Conservation (phyloP, 139 green algal species). For the Eudorina sp. region DNA sequence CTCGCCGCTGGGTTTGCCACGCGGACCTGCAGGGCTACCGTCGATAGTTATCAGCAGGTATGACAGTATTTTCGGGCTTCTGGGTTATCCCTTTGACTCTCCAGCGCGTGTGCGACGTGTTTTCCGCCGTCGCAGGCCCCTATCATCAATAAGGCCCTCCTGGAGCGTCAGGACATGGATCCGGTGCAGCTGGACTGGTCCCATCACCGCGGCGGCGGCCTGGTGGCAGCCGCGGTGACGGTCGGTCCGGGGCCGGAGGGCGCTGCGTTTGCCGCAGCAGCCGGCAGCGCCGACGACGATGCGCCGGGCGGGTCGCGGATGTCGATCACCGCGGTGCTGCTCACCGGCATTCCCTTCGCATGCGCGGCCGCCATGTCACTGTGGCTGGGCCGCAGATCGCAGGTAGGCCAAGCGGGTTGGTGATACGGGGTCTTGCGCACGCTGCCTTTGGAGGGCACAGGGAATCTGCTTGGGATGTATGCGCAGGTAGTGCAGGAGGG, state of each 20-base stretch:
- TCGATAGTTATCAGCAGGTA: no score
- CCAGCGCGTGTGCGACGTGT: no score
- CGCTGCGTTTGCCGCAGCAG: background rate
- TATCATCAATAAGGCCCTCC: constrained; percentile 49
- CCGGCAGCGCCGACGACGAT: background rate
- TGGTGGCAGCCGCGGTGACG: background rate
- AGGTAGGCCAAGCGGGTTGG: no score
- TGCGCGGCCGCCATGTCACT: constrained; percentile 46
- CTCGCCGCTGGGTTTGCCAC: no score
- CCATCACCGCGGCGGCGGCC: background rate
- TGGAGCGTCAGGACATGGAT: constrained; percentile 24
- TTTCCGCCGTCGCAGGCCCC: constrained; percentile 36
- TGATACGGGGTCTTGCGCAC: no score
- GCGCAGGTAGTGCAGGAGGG: no score
- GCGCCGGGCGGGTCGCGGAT: background rate
- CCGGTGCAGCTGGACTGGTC: constrained; percentile 33
- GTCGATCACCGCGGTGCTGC: constrained; percentile 49
- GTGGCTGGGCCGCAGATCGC: constrained; percentile 47
- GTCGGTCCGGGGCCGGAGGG: background rate
- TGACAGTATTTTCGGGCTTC: no score
- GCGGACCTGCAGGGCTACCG: no score
- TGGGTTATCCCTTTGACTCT: no score
- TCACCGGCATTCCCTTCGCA: constrained; percentile 59
- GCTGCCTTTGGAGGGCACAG: no score
- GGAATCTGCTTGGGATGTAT: no score